Base-by-base conservation (phyloP, 805 yeast genomes). In the Yamadazyma phyllophila region DNA sequence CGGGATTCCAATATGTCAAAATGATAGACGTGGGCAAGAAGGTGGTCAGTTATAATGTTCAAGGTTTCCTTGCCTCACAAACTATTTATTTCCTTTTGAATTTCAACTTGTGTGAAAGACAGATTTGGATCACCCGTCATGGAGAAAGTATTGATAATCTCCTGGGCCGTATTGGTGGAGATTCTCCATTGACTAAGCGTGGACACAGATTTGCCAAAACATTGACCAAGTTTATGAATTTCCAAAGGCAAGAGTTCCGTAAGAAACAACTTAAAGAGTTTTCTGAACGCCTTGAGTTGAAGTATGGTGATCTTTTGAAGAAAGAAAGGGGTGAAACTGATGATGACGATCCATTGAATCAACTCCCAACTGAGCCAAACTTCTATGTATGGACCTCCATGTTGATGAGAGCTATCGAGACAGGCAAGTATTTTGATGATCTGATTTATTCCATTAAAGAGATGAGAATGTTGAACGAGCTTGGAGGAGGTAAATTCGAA, bases 11-110 rank as follows among this genome's bases (percentile, higher is more conserved):
- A 61, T 94, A 90, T 58, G 88, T 91, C 53, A 90, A 92, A 64
- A 90, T 92, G 96, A 89, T 92, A 46, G 92, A 92, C 63, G 97
- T 91, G 9, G 98, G 99, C 7, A 82, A 88, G 57, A 94, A 92
- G 63, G 89, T 92, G 33, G 95, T 92, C 43, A 88, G 96, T 29
- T 91, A 85, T 62, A 89, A 91, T 59, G 87, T 92, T 46, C 88
- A 88, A 57, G 83, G 83, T 0, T 94, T 89, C 58, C 69, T 92
- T 43, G 92, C 97, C 0, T 90, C 96, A 2, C 98, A 94, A 60
- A 87, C 96, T 1, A 88, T 91, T 31, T 92, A 89, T 61, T 94
- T 89, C 69, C 69, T 92, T 52, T 73, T 92, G 51, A 89, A 89
- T 57, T 92, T 92, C 77, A 92, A 94, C 61, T 73, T 92, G 36